Percentiles rank a stretch among this genome's conserved stretches.
Conservation (phyloP, 345 rosid genomes). For the Eucalyptus pauciflora region DNA sequence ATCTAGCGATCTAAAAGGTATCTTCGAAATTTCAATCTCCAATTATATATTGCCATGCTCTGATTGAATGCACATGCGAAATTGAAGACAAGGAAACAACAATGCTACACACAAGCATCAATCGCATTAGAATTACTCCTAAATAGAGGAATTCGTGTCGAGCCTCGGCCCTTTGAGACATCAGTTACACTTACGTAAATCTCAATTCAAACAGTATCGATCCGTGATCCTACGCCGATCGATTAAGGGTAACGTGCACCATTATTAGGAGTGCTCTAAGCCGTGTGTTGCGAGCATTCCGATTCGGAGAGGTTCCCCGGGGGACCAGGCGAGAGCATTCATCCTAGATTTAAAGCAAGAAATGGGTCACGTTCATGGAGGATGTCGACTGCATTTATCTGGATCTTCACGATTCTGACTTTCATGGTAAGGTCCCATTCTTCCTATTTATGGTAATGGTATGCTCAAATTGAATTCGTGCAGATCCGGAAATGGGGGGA, state of each 20-base stretch:
- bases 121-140: background rate
- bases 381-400: background rate
- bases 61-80: background rate
- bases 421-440: background rate
- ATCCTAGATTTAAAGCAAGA: background rate
- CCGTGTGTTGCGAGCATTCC: no score
- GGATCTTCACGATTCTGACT: background rate
- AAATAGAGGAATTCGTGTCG: background rate
- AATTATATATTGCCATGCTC: background rate
- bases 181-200: no score
- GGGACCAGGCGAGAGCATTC: background rate
- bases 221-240: accelerated
- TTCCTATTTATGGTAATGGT: background rate
- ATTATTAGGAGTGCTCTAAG: accelerated
- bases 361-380: background rate
- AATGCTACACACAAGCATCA: background rate
- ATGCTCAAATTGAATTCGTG: background rate
- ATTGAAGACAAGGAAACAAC: background rate
- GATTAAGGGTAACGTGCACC: background rate
- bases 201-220: no score
- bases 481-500: background rate
- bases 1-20: background rate
- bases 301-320: accelerated
- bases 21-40: background rate
- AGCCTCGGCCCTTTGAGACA: background rate